These are phyloP conservation scores for Boletus bicolor DNA, from an alignment of 768 basidiomycete species.

Conservation along the genomic window DNA sequence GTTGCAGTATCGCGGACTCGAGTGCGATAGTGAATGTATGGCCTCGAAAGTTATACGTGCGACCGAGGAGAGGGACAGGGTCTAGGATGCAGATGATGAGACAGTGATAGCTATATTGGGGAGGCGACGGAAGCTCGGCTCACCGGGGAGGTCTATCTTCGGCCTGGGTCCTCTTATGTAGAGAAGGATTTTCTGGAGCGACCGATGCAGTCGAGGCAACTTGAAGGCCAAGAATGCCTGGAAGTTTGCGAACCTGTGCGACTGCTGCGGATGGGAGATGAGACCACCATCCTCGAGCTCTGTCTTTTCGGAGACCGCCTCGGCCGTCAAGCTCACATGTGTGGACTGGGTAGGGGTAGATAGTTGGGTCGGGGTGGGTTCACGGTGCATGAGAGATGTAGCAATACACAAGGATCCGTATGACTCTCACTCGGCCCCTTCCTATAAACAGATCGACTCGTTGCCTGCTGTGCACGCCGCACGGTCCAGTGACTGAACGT, in stretches of 20 bases:
- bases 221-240: slow-evolving; percentile 2
- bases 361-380: neutral
- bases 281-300: slow-evolving; percentile 1
- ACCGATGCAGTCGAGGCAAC: slow-evolving; percentile 21
- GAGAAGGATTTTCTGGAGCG: slow-evolving; percentile 3
- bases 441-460: slow-evolving; percentile 5
- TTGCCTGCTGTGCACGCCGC: neutral
- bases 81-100: slow-evolving; percentile 35
- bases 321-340: slow-evolving; percentile 5
- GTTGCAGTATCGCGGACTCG: slow-evolving; percentile 51
- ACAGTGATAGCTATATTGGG: neutral
- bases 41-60: slow-evolving; percentile 40
- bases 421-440: neutral
- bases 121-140: neutral
- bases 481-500: neutral
- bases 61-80: slow-evolving; percentile 52
- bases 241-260: slow-evolving; percentile 6
- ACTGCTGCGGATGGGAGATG: neutral
- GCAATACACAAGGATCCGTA: neutral
- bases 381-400: slow-evolving; percentile 12
- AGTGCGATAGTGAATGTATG: slow-evolving; percentile 42
- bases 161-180: slow-evolving; percentile 63
- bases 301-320: slow-evolving; percentile 1
- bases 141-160: slow-evolving; percentile 48
- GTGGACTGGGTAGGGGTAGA: slow-evolving; percentile 14